Evolutionary conservation across 2,329 filamentous ascomycete genomes (phyloP).

Genomic region (Neonectria punicea): DNA sequence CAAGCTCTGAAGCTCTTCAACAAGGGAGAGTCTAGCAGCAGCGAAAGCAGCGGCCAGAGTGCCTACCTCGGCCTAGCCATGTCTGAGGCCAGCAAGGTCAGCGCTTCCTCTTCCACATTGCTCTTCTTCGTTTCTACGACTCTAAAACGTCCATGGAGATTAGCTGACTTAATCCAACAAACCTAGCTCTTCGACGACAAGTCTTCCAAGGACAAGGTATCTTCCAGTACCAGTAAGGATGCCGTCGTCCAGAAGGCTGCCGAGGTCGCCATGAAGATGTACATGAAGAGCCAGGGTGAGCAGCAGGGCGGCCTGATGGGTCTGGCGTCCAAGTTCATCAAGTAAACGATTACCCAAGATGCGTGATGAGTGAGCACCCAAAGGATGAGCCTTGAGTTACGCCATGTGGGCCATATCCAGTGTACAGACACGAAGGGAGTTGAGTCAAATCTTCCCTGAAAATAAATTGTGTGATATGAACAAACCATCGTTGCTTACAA

Average conservation of each 20-base stretch:
- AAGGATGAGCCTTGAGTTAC: not conserved
- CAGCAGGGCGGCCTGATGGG: conserved; percentile 54
- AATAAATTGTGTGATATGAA: conserved; percentile 5
- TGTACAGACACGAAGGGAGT: conserved; percentile 6
- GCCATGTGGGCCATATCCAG: not conserved
- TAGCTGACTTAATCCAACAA: conserved; percentile 17
- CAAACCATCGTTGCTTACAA: not conserved
- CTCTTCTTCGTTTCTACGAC: not conserved
- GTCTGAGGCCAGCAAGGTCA: conserved; percentile 83
- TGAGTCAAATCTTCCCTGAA: not conserved
- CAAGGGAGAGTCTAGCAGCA: conserved; percentile 58
- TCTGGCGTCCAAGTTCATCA: conserved; percentile 61
- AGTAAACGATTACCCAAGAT: conserved; percentile 7
- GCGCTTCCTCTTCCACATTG: conserved; percentile 28
- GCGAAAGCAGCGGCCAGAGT: conserved; percentile 74
- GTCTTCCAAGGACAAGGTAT: conserved; percentile 62
- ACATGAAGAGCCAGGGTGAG: conserved; percentile 78
- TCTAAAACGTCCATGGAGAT: not conserved
- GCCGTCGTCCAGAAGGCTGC: conserved; percentile 81
- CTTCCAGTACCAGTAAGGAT: conserved; percentile 77
- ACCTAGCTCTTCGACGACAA: conserved; percentile 69
- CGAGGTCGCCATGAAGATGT: conserved; percentile 91
- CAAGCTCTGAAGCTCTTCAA: conserved; percentile 85
- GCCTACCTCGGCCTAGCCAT: conserved; percentile 87
- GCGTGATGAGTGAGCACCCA: not conserved